Percentiles rank a stretch among this genome's conserved stretches.
phyloP scores from a whole-genome alignment of 768 basidiomycete species.

The Lentinula detonsa region DNA sequence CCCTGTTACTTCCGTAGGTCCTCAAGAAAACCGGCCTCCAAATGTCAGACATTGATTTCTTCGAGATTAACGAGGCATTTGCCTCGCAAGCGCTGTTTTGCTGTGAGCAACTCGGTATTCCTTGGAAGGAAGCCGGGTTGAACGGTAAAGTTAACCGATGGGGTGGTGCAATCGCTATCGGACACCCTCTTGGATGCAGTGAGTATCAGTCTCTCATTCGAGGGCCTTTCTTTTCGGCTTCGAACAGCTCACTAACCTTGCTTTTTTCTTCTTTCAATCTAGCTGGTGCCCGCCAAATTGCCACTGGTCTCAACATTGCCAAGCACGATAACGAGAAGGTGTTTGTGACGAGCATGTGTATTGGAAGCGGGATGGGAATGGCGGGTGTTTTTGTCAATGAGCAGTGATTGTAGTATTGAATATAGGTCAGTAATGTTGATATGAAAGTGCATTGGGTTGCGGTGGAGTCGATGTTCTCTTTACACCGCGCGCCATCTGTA shows the following conservation, averaged over 20 bases:
- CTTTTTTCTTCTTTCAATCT: slow-evolving; percentile 4
- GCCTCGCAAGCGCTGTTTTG: slow-evolving; percentile 77
- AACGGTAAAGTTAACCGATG: slow-evolving; percentile 70
- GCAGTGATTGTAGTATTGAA: slow-evolving; percentile 38
- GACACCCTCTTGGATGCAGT: slow-evolving; percentile 86
- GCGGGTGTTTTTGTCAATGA: slow-evolving; percentile 82
- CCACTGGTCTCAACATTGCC: slow-evolving; percentile 76
- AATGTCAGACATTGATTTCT: slow-evolving; percentile 78
- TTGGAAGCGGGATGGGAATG: slow-evolving; percentile 90
- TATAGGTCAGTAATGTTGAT: too few relatives aligned
- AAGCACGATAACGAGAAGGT: slow-evolving; percentile 71
- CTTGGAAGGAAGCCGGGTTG: slow-evolving; percentile 22
- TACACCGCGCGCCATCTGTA: too few relatives aligned
- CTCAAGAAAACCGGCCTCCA: slow-evolving; percentile 62
- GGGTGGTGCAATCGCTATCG: slow-evolving; percentile 87
- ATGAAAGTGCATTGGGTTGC: too few relatives aligned
- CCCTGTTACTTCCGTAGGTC: slow-evolving; percentile 15
- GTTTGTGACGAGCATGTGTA: slow-evolving; percentile 90
- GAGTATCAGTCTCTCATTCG: slow-evolving; percentile 23
- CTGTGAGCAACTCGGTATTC: slow-evolving; percentile 63
- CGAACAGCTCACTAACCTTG: neutral
- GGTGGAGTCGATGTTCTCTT: too few relatives aligned
- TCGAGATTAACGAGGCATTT: slow-evolving; percentile 90
- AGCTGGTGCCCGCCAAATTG: slow-evolving; percentile 85
- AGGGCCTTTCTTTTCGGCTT: slow-evolving; percentile 1